phyloP scores from a whole-genome alignment of 140 eudicot genomes.

The Senecio squalidus region DNA sequence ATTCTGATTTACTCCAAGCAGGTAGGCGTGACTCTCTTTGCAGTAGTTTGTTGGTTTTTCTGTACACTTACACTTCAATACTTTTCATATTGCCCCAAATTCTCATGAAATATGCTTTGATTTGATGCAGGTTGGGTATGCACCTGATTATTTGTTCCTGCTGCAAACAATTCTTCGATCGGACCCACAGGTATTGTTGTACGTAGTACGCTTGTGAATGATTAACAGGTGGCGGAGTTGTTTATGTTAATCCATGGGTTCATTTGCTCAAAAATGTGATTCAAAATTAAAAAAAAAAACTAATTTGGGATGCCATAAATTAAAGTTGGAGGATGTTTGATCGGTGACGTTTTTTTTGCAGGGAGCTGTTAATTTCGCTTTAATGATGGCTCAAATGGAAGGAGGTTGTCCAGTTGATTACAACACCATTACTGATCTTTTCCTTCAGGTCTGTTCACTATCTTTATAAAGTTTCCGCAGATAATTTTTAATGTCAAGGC shows the following conservation, averaged over 20 bases:
- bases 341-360: conserved; percentile 20
- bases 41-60: not conserved
- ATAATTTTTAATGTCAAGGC: not conserved
- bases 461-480: not conserved
- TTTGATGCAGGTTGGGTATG: conserved; percentile 79
- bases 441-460: conserved; percentile 63
- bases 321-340: conserved; percentile 7
- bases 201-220: conserved; percentile 6
- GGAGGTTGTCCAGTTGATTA: conserved; percentile 99
- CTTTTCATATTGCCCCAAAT: not conserved
- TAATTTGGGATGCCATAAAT: not conserved
- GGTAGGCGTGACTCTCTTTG: conserved; percentile 34
- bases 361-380: conserved; percentile 99
- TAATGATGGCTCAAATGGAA: conserved; percentile 99
- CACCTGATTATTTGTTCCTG: conserved; percentile 97
- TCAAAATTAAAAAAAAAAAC: not conserved
- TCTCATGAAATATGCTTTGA: not conserved
- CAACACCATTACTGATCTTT: conserved; percentile 97
- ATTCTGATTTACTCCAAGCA: conserved; percentile 93
- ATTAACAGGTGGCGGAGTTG: not conserved
- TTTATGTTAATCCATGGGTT: conserved; percentile 4
- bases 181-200: conserved; percentile 81
- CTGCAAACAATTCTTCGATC: conserved; percentile 98
- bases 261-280: conserved; percentile 2
- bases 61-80: not conserved